Evolutionary conservation across 768 basidiomycete species (phyloP), one percentile per base, ranked within the genome.

Genomic region (Kwoniella dejecticola): DNA sequence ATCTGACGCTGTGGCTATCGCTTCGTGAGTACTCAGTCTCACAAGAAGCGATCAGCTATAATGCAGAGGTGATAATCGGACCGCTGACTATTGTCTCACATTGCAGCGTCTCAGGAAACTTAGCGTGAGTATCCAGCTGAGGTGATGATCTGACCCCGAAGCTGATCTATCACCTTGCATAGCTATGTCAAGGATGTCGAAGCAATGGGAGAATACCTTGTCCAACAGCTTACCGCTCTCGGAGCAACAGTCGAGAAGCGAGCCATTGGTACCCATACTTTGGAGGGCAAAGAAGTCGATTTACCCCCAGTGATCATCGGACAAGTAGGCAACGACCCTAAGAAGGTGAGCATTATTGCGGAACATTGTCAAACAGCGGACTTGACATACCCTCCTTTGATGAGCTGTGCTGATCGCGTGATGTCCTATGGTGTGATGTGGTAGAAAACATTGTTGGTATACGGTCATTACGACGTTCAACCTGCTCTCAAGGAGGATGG

Each of bases 381-480:
- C 33, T 29, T 33, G 4, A 5, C 5, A 21, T 36, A 23, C n/a
- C 36, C 29, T 57, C 61, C 53, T 69, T 63, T 49, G 33, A 57
- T 23, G 42, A 24, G 41, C 33, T 27, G 23, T 27, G 56, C 68
- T 70, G 42, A 70, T 50, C 19, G 21, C 46, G 55, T 57, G 36
- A 40, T 61, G 42, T 23, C 19, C 57, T 23, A 19, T 12, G 5
- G 8, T n/a, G 11, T 42, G 5, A 8, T 6, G 5, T 13, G 11
- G 26, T 27, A 78, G 86, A 94, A 90, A 84, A 98, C 93, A 0
- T 86, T 97, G 31, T 83, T 95, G 27, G 80, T 97, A 30, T 97
- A 97, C 75, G 94, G 91, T 1, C 94, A 97, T 78, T 95, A 91
- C 73, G 93, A 96, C 74, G 94, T 96, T 6, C 94, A 96, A 71